Percentiles rank a stretch among this genome's conserved stretches.
These are phyloP conservation scores for Psilocybe tampanensis DNA, from an alignment of 768 basidiomycete genomes.

Conservation along the genomic window DNA sequence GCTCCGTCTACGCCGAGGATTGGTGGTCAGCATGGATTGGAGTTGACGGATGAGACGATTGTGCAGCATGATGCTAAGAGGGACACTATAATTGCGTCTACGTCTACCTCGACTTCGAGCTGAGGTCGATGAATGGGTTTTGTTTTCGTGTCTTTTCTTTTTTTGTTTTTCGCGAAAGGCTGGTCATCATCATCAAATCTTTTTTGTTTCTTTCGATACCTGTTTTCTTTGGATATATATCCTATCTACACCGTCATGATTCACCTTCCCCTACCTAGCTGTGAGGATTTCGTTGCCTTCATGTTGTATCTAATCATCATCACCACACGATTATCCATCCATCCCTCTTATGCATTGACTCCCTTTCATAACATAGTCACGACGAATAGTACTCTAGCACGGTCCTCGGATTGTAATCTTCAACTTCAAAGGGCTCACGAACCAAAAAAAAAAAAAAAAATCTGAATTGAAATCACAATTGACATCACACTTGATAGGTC, in stretches of 20 bases:
- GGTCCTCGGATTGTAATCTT: background rate
- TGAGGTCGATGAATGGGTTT: background rate
- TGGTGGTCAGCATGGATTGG: slow-evolving; percentile 15
- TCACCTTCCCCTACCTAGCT: too few relatives aligned
- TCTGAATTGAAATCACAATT: too few relatives aligned
- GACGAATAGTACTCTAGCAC: background rate
- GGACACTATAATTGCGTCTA: background rate
- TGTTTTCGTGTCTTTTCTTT: background rate
- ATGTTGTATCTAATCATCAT: background rate
- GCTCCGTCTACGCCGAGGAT: slow-evolving; percentile 17
- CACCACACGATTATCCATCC: background rate
- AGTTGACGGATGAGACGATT: slow-evolving; percentile 23
- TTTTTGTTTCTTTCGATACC: background rate
- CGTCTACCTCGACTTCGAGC: background rate
- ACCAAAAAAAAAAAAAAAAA: too few relatives aligned
- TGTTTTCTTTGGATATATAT: background rate
- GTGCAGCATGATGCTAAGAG: slow-evolving; percentile 1
- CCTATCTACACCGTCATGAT: background rate
- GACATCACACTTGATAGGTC: too few relatives aligned
- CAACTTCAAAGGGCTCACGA: background rate
- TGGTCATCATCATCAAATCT: too few relatives aligned
- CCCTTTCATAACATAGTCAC: background rate
- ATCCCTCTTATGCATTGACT: background rate
- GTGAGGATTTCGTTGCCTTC: background rate
- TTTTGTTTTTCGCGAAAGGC: too few relatives aligned